These are phyloP conservation scores for Russula compacta DNA, from an alignment of 768 basidiomycete species.

Conservation along the genomic window DNA sequence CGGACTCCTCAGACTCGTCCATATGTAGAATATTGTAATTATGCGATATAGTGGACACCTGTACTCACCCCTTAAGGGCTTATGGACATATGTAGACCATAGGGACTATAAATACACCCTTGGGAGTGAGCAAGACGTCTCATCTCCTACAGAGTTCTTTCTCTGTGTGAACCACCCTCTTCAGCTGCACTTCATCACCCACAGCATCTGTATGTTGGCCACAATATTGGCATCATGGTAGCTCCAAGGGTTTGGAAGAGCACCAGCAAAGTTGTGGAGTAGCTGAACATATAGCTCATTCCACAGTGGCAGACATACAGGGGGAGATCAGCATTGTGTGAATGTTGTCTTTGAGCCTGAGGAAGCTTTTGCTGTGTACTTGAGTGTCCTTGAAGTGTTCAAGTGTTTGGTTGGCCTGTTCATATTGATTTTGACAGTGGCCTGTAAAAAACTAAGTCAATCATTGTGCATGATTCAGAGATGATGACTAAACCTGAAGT, in stretches of 20 bases:
- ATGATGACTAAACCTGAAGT: not conserved
- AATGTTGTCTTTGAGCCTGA: not conserved
- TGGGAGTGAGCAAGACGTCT: no score
- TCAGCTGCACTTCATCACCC: no score
- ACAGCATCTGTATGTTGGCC: not conserved
- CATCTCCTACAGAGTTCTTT: no score
- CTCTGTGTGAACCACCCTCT: no score
- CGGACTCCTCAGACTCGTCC: no score
- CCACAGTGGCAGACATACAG: not conserved
- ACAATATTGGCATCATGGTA: not conserved
- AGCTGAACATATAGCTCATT: not conserved
- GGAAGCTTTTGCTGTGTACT: not conserved
- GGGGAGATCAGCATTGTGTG: not conserved
- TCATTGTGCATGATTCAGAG: no score
- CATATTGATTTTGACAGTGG: not conserved
- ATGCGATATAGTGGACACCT: no score
- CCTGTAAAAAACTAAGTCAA: not conserved
- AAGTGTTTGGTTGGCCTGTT: not conserved
- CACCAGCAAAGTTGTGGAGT: not conserved
- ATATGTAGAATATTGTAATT: no score
- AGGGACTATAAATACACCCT: no score
- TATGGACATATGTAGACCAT: no score
- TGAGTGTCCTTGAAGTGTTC: not conserved
- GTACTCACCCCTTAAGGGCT: no score
- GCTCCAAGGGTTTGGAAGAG: not conserved